Conservation (phyloP, 768 basidiomycete species). For the Suillus americanus region DNA sequence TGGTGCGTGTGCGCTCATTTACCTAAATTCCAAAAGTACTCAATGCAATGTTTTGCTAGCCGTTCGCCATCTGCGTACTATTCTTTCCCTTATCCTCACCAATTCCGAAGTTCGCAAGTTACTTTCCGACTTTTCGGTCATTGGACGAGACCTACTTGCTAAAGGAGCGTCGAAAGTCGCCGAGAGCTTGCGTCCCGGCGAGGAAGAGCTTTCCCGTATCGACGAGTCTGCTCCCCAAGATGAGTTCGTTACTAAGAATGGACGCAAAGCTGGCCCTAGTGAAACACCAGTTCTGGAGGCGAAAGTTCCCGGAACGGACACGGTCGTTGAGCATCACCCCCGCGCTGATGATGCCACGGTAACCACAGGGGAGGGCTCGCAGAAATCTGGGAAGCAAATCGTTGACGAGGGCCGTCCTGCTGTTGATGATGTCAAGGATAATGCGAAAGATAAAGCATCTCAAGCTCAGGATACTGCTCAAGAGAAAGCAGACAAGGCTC, state of each 20-base stretch:
- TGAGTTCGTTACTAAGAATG: conserved; percentile 56
- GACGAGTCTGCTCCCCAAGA: conserved; percentile 70
- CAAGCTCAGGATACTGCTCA: conserved; percentile 6
- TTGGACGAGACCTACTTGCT: conserved; percentile 83
- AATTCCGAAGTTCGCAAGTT: conserved; percentile 94
- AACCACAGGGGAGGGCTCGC: conserved; percentile 33
- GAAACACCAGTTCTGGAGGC: conserved; percentile 50
- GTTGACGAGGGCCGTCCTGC: conserved; percentile 17
- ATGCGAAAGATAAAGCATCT: conserved; percentile 7
- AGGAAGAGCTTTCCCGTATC: conserved; percentile 60
- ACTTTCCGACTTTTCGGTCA: conserved; percentile 70
- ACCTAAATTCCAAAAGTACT: not conserved
- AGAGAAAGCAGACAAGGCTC: conserved; percentile 8
- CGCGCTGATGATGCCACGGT: conserved; percentile 42
- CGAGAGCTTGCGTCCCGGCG: conserved; percentile 60
- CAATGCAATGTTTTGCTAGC: conserved; percentile 45
- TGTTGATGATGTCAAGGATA: conserved; percentile 14
- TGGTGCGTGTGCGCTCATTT: conserved; percentile 41
- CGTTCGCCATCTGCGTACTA: conserved; percentile 82
- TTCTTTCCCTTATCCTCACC: conserved; percentile 83
- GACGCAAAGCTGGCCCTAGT: conserved; percentile 39
- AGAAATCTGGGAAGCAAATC: conserved; percentile 28
- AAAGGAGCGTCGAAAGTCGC: conserved; percentile 72
- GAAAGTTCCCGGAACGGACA: conserved; percentile 45
- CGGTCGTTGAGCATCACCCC: conserved; percentile 49